Evolutionary conservation across 768 basidiomycete species (phyloP), one percentile per base, ranked within the genome.

Genomic region (Hirschioporus abietinus): DNA sequence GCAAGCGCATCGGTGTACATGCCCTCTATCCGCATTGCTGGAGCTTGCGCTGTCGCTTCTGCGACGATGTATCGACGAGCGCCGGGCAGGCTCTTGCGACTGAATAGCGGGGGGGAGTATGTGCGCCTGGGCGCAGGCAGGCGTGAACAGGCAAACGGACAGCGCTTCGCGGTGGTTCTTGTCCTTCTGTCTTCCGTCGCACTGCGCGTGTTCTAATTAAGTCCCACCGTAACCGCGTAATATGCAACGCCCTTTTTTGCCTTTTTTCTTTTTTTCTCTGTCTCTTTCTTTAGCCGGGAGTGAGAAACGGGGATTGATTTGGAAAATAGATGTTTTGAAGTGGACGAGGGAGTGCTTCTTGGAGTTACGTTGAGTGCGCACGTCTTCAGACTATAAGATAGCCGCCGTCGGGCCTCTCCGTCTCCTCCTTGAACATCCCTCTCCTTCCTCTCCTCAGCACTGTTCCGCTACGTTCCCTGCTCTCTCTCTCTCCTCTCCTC

Each of bases 351-450:
- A 52, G 12, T 52, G 42, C 42, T 52, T 52, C 42, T 52, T 52
- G 42, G 42, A 52, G 6, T 52, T 52, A 52, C 42, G 42, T 52
- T 52, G 30, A 30, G 42, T 52, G 42, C 15, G 42, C 42, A 15
- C 15, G 42, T 52, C 20, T 52, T 12, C 42, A 52, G 42, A 20
- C 15, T 52, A 52, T 52, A 52, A 52, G 42, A 52, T 52, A 52
- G 42, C 42, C 42, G 42, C 42, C 42, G 42, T 52, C 42, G 42
- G 42, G 15, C 42, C 42, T 52, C 42, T 52, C 42, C 42, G 42
- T 52, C 42, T 52, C 42, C 42, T 52, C 42, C 42, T 52, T 52
- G 42, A 52, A 52, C 42, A 52, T 52, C 42, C 42, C 42, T 52
- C 42, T 52, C 42, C 42, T 52, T 52, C 42, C 42, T 52, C 42